A percentile compares a stretch with the other conserved stretches of the same genome.
Evolutionary conservation across 1,284 basidiomycete genomes (phyloP).

Genomic region (Ceratobasidium sp.): DNA sequence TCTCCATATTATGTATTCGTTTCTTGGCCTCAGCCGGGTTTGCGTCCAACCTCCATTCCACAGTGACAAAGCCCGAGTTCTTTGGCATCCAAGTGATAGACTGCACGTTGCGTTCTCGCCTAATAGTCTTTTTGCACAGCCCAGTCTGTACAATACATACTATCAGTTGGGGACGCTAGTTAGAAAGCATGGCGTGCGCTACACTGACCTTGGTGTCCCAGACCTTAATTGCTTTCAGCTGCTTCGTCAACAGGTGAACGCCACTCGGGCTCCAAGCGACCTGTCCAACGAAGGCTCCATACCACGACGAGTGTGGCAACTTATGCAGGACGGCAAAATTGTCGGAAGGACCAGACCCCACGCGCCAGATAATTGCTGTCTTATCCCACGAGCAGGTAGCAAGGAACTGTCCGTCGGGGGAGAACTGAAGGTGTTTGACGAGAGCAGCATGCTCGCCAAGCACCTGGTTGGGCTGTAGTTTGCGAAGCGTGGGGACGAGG

Average conservation of each 20-base stretch:
- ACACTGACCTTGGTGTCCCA: slow-evolving; percentile 32
- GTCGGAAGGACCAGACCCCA: slow-evolving; percentile 11
- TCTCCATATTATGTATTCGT: slow-evolving; percentile 17
- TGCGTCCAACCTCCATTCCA: slow-evolving; percentile 39
- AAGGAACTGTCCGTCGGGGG: slow-evolving; percentile 41
- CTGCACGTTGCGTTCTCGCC: slow-evolving; percentile 71
- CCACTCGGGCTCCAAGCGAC: slow-evolving; percentile 41
- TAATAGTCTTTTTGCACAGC: slow-evolving; percentile 78
- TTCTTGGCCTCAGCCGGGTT: slow-evolving; percentile 22
- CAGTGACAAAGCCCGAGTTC: slow-evolving; percentile 63
- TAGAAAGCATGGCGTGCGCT: too few relatives aligned
- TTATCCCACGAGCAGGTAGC: slow-evolving; percentile 38
- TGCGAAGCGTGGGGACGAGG: slow-evolving; percentile 30
- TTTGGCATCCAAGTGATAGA: slow-evolving; percentile 79
- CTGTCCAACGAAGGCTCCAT: slow-evolving; percentile 31
- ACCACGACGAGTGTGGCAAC: slow-evolving; percentile 6
- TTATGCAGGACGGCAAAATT: slow-evolving; percentile 16
- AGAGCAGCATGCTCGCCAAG: slow-evolving; percentile 25
- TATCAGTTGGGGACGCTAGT: too few relatives aligned
- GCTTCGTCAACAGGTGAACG: slow-evolving; percentile 30
- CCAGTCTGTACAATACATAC: slow-evolving; percentile 69
- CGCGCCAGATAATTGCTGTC: slow-evolving; percentile 36
- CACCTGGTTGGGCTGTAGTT: slow-evolving; percentile 12
- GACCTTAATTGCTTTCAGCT: slow-evolving; percentile 20
- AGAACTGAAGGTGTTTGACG: slow-evolving; percentile 43